These are phyloP conservation scores for Puccinia horiana DNA, from an alignment of 1,284 basidiomycete species.

Conservation along the genomic window DNA sequence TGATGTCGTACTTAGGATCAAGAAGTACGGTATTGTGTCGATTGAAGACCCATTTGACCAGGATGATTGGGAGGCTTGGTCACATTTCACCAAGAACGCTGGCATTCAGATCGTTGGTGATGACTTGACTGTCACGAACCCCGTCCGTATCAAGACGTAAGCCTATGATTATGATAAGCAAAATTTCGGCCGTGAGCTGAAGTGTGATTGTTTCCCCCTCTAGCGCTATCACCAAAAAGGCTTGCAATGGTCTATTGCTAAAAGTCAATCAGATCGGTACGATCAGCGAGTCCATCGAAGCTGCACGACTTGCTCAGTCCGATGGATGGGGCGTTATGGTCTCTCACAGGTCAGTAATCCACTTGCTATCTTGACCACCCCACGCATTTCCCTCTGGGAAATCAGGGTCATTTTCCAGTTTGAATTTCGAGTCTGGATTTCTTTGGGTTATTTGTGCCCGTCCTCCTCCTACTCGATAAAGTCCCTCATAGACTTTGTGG, in stretches of 20 bases:
- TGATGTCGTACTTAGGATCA: slow-evolving; percentile 58
- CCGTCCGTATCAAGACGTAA: slow-evolving; percentile 86
- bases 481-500: not conserved
- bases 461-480: not conserved
- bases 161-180: not conserved
- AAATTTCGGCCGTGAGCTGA: not conserved
- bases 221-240: slow-evolving; percentile 94
- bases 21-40: slow-evolving; percentile 94
- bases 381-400: not conserved
- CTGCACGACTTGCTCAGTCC: slow-evolving; percentile 88
- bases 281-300: slow-evolving; percentile 97
- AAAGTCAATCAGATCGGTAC: slow-evolving; percentile 99
- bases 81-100: slow-evolving; percentile 77
- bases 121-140: slow-evolving; percentile 98
- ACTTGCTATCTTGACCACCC: slow-evolving; percentile 54
- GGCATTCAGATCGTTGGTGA: slow-evolving; percentile 82
- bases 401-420: not conserved
- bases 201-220: not conserved
- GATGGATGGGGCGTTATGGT: slow-evolving; percentile 99
- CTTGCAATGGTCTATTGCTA: slow-evolving; percentile 96
- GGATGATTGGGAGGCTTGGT: slow-evolving; percentile 99
- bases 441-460: not conserved
- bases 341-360: slow-evolving; percentile 94
- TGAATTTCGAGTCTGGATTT: not conserved
- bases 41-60: slow-evolving; percentile 99